phyloP scores from a whole-genome alignment of 306 rosid species.

The Glycine latifolia region DNA sequence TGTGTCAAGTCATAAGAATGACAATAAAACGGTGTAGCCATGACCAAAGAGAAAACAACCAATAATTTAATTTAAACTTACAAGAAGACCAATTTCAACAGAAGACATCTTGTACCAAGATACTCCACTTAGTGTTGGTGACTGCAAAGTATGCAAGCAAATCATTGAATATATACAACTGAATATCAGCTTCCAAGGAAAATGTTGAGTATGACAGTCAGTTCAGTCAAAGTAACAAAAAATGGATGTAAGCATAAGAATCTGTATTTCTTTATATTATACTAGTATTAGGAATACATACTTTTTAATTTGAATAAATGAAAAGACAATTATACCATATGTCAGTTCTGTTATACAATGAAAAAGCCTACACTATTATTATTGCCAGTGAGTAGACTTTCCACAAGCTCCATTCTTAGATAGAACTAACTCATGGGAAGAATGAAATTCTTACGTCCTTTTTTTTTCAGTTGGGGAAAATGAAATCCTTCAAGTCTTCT shows the following conservation, averaged over 20 bases:
- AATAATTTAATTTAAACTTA: slow-evolving; percentile 57
- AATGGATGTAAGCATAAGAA: background rate
- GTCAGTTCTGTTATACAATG: slow-evolving; percentile 6
- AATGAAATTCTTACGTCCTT: background rate
- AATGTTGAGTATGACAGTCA: background rate
- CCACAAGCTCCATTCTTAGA: slow-evolving; percentile 8
- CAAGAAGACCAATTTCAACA: slow-evolving; percentile 84
- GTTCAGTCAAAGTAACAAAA: slow-evolving; percentile 23
- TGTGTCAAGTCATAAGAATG: slow-evolving; percentile 21
- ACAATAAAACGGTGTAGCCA: too few relatives aligned
- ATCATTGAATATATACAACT: slow-evolving; percentile 15
- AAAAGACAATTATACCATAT: background rate
- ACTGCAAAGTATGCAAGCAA: slow-evolving; percentile 62
- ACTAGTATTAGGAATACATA: background rate
- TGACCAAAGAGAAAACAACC: slow-evolving; percentile 18
- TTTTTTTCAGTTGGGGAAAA: background rate
- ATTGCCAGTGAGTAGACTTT: background rate
- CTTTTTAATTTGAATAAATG: background rate
- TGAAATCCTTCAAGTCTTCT: background rate
- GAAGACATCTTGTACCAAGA: slow-evolving; percentile 87
- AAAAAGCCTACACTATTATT: background rate
- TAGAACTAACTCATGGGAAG: background rate
- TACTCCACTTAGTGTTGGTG: slow-evolving; percentile 78
- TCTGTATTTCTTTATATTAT: slow-evolving; percentile 8
- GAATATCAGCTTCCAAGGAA: slow-evolving; percentile 36